Percentiles rank a stretch among this genome's conserved stretches.
Evolutionary conservation across 805 yeast genomes (phyloP).

Genomic region (Hanseniaspora pseudoguilliermondii): DNA sequence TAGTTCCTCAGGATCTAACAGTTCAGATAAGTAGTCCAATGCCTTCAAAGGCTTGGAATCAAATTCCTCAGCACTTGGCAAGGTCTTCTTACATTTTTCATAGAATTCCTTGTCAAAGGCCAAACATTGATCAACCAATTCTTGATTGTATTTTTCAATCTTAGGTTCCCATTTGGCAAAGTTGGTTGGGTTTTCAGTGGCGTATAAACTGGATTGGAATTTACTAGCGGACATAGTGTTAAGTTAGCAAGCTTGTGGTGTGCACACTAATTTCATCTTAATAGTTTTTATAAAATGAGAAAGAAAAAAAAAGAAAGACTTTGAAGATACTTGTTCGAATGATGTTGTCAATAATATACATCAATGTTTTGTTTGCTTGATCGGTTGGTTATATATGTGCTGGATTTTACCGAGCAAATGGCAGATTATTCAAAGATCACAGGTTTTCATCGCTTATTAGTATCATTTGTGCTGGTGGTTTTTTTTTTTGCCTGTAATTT

Average conservation of each 20-base stretch:
- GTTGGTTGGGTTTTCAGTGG: constrained; percentile 13
- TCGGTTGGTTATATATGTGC: too few relatives aligned
- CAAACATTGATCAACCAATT: constrained; percentile 17
- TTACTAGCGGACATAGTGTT: background rate
- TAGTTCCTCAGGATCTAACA: constrained; percentile 28
- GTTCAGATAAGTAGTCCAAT: constrained; percentile 14
- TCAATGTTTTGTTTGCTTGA: too few relatives aligned
- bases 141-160: constrained; percentile 19
- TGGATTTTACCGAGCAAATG: too few relatives aligned
- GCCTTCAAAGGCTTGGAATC: constrained; percentile 21
- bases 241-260: background rate
- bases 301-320: too few relatives aligned
- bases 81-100: constrained; percentile 15
- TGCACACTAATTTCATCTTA: background rate
- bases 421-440: too few relatives aligned
- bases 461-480: too few relatives aligned
- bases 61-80: constrained; percentile 18
- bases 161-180: constrained; percentile 16
- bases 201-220: constrained; percentile 11
- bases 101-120: constrained; percentile 19
- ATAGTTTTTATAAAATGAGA: background rate
- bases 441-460: too few relatives aligned
- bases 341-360: too few relatives aligned
- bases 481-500: too few relatives aligned
- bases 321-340: too few relatives aligned